Percentiles rank a stretch among this genome's conserved stretches.
Evolutionary conservation across 257 asterid species (phyloP).

Genomic region (Rhazya stricta): DNA sequence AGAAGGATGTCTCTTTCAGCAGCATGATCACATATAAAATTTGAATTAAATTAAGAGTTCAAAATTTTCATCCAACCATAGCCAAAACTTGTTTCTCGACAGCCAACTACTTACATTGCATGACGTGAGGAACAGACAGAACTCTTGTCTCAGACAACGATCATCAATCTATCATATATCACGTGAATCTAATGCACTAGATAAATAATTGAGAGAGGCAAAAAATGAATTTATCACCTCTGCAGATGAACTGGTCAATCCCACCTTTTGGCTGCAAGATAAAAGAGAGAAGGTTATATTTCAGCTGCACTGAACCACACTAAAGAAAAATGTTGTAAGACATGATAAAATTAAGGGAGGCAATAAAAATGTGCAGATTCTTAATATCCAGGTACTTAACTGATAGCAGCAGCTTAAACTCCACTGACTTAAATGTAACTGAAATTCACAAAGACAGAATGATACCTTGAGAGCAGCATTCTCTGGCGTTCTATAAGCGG

Average conservation of each 20-base stretch:
- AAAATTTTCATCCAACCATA: background rate
- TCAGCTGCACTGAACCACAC: background rate
- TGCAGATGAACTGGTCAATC: background rate
- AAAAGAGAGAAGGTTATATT: background rate
- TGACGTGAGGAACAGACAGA: background rate
- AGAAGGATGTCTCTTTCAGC: background rate
- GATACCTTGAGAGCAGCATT: conserved; percentile 54
- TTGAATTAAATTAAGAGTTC: background rate
- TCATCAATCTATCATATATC: background rate
- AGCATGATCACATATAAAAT: background rate
- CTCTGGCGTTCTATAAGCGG: conserved; percentile 51
- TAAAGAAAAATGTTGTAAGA: background rate
- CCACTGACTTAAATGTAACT: too few species aligned
- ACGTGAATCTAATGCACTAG: background rate
- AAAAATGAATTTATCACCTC: conserved; percentile 14
- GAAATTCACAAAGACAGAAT: conserved; percentile 13
- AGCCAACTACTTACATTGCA: background rate
- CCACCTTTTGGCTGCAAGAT: conserved; percentile 17
- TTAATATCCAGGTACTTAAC: background rate
- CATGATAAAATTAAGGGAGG: background rate
- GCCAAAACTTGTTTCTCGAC: background rate
- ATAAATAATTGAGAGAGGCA: background rate
- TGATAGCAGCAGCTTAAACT: background rate
- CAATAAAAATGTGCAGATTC: background rate
- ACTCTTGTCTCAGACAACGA: background rate